Evolutionary conservation across 2,329 filamentous ascomycete genomes (phyloP), one percentile per base, ranked within the genome.

Genomic region (Phyllachora maydis): DNA sequence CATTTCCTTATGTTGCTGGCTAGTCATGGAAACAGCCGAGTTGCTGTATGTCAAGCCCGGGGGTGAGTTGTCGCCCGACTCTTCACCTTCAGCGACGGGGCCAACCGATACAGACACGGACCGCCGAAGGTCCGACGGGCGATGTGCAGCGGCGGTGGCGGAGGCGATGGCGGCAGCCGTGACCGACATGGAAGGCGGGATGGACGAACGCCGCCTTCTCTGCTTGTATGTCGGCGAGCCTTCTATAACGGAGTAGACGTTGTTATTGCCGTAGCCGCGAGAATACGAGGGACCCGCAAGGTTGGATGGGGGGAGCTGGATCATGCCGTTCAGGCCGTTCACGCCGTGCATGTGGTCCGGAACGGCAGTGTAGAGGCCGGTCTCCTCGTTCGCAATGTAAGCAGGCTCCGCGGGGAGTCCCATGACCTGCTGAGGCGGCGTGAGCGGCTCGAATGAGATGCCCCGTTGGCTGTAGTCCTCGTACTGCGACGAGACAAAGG

Each of bases 191-290:
- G 74, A 68, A 8, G 78, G 74, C 13, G 85, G 82, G 32, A 95
- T 81, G 19, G 85, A 95, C 17, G 88, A 93, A 32, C 88, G 76
- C 35, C 88, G 71, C 46, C 88, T 68, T 38, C 88, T 70, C 58
- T 95, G 88, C 65, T 98, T 98, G 57, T 98, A 98, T 18, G 88
- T 95, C 8, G 88, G 88, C 14, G 88, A 98, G 23, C 88, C 88
- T 54, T 98, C 88, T 42, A 95, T 88, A 23, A 92, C 83, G 23
- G 81, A 85, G 56, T 91, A 93, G 36, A 88, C 77, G 45, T 81
- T 91, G 47, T 73, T 75, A 24, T 56, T 45, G 29, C 60, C 62
- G 35, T 79, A 79, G 16, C 72, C 66, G 21, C 76, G 69, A 14
- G 73, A 67, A 49, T 79, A 93, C 40, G 83, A 77, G 23, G 73